These are phyloP conservation scores for Pythium aquatile DNA, from an alignment of 352 stramenopile genomes.

Conservation along the genomic window DNA sequence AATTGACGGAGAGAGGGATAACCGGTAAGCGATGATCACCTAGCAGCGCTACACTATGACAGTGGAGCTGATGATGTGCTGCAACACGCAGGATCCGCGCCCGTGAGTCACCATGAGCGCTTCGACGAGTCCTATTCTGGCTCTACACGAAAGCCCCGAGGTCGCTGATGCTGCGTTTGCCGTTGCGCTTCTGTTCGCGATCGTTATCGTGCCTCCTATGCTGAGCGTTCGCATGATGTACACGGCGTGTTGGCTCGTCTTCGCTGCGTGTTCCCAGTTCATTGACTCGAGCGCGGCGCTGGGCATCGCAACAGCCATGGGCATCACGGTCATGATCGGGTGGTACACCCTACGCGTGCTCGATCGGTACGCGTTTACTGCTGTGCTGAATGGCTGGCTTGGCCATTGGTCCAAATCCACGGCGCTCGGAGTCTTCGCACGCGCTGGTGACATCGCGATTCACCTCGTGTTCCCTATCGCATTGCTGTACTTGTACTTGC, in stretches of 20 bases:
- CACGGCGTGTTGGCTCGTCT: slow-evolving; percentile 74
- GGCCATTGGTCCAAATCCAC: slow-evolving; percentile 65
- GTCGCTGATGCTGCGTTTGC: slow-evolving; percentile 43
- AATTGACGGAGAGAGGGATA: not conserved
- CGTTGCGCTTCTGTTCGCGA: slow-evolving; percentile 52
- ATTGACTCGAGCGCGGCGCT: slow-evolving; percentile 56
- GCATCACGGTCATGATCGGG: slow-evolving; percentile 83
- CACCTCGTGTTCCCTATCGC: slow-evolving; percentile 64
- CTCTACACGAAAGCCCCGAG: slow-evolving; percentile 4
- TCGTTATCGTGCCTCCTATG: slow-evolving; percentile 64
- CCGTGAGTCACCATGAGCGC: not conserved
- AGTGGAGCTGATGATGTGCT: not conserved
- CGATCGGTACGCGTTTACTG: slow-evolving; percentile 76
- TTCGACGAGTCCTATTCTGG: not conserved
- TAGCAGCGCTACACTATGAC: not conserved
- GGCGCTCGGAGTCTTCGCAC: slow-evolving; percentile 48
- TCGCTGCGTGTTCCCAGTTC: slow-evolving; percentile 48
- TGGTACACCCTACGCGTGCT: slow-evolving; percentile 81
- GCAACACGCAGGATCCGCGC: not conserved
- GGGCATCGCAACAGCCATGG: slow-evolving; percentile 76
- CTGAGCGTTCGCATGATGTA: slow-evolving; percentile 74
- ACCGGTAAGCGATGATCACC: not conserved
- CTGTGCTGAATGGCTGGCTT: slow-evolving; percentile 73
- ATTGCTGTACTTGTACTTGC: slow-evolving; percentile 69
- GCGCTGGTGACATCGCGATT: slow-evolving; percentile 54